Conservation (phyloP, 805 yeast genomes). For the Blastobotrys muscicola region DNA sequence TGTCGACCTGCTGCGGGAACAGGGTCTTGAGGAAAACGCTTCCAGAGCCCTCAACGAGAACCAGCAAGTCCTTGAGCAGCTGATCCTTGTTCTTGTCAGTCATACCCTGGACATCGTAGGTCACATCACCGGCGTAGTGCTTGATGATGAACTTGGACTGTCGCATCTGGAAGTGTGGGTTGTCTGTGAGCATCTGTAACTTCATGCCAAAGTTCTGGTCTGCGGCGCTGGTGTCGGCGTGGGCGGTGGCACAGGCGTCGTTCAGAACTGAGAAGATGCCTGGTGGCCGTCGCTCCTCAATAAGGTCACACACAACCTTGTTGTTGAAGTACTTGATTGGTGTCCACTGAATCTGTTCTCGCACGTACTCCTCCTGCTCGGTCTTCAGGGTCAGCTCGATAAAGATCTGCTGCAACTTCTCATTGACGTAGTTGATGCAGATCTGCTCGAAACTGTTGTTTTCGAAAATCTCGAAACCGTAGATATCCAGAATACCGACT, state of each 20-base stretch:
- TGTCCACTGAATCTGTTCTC: constrained; percentile 94
- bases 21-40: constrained; percentile 51
- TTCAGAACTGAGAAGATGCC: constrained; percentile 94
- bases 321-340: constrained; percentile 95
- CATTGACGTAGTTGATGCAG: constrained; percentile 93
- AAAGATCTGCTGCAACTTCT: constrained; percentile 91
- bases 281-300: constrained; percentile 90
- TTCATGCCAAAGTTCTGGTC: constrained; percentile 94
- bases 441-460: constrained; percentile 92
- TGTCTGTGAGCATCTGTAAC: constrained; percentile 69
- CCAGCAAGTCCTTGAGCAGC: constrained; percentile 77
- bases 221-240: constrained; percentile 93
- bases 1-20: constrained; percentile 53
- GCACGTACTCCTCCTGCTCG: constrained; percentile 94
- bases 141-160: constrained; percentile 79
- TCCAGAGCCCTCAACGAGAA: constrained; percentile 61
- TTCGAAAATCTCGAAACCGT: constrained; percentile 93
- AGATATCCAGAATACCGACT: constrained; percentile 89
- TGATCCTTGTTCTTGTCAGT: constrained; percentile 97
- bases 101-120: constrained; percentile 80
- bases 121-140: constrained; percentile 98
- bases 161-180: constrained; percentile 84
- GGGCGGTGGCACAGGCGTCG: constrained; percentile 97
- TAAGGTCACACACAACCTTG: constrained; percentile 91
- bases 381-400: constrained; percentile 92